Evolutionary conservation across 106 monocot species (phyloP), one percentile per base, ranked within the genome.

Genomic region (Acanthochlamys bracteata): DNA sequence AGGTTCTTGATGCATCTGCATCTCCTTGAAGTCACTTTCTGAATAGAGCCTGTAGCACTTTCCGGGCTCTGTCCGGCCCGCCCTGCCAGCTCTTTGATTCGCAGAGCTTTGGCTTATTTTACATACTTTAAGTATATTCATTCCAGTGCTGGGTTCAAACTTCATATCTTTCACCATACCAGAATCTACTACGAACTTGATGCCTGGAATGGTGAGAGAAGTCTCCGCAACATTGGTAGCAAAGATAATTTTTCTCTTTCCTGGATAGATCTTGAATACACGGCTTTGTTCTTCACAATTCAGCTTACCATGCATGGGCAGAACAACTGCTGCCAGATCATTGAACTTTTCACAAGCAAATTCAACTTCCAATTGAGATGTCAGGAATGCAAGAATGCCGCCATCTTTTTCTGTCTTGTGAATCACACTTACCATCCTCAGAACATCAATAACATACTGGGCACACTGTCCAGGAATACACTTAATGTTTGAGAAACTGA

Each of bases 291-390:
- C 91, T 56, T 88, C 92, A 75, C 65, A 53, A 24, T 85, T 83
- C 41, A 98, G 85, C 69, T 98, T 98, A 13, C 98, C 98, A 79
- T 98, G 98, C 78, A 98, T 66, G 24, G 98, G 91, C 66, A 98
- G 58, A 4, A 81, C 92, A 15, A 98, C 65, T 10, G 83, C 88
- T 40, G 66, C 65, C 21, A 78, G 69, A 71, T 77, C 71, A 55
- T 54, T 66, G 63, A 98, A 98, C 20, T 65, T 92, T 68, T 98
- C 98, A 77, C 91, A 98, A 19, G 92, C 98, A 80, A 75, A 85
- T 78, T 98, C 98, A 49, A 98, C 98, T 77, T 98, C 98, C 57
- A 75, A 66, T 66, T 91, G 98, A 25, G 98, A 83, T 51, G 98
- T 98, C 71, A 98, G 73, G 69, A 98, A 98, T 54, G 87, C 98